These are phyloP conservation scores for Claviceps sp. DNA, from an alignment of 2,329 filamentous ascomycete genomes.

Conservation along the genomic window DNA sequence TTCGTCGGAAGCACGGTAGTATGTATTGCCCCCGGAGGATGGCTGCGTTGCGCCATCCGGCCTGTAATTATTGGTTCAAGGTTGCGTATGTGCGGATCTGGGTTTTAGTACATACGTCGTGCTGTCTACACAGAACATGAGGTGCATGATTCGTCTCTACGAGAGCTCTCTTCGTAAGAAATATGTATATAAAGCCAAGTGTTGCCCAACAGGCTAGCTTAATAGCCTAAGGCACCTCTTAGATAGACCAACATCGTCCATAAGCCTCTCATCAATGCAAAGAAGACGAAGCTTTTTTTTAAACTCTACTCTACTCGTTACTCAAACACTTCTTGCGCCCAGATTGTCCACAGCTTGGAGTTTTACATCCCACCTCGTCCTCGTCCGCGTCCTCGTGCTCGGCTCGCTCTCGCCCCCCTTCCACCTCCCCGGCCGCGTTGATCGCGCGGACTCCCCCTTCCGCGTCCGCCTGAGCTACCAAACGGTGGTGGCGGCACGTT, in stretches of 20 bases:
- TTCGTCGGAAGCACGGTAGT: no score
- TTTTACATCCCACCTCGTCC: slow-evolving; percentile 8
- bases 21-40: no score
- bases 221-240: no score
- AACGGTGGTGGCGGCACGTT: slow-evolving; percentile 12
- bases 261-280: background rate
- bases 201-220: background rate
- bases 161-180: no score
- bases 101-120: no score
- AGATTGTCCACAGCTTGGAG: background rate
- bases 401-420: slow-evolving; percentile 11
- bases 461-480: slow-evolving; percentile 9
- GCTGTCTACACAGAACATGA: no score
- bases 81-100: no score
- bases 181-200: background rate
- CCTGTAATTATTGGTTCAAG: no score
- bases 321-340: background rate
- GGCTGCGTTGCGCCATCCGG: no score
- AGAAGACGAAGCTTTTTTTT: background rate
- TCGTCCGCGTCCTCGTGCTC: slow-evolving; percentile 7
- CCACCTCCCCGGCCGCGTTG: slow-evolving; percentile 15
- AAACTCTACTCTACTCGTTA: background rate
- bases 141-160: no score
- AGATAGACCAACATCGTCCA: no score
- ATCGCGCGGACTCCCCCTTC: slow-evolving; percentile 11